Base-by-base conservation (phyloP, 345 rosid genomes). In the Salix caprea region DNA sequence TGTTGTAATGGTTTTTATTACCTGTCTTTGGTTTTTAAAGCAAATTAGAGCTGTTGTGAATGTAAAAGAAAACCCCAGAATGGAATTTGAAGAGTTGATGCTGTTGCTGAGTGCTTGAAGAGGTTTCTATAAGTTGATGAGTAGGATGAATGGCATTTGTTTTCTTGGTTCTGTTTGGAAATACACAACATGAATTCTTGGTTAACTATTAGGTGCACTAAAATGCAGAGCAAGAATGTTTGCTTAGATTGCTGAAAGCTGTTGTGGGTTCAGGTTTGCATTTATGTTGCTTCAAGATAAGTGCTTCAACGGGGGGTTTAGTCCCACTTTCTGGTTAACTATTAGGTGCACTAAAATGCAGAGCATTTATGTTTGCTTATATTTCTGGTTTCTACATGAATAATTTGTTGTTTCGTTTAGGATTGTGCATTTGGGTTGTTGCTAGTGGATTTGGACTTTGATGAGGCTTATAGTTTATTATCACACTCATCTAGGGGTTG, bases 1-100 rank as follows among this genome's bases (percentile, higher is more conserved):
- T 61, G 65, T 34, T 80, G 12, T 69, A 30, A 73, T 78, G 78
- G 68, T 58, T 34, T 19, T 65, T 21, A 26, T 67, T 61, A 34
- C 19, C 46, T 81, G 32, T 18, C 13, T 67, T 34, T 65, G 75
- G 16, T 18, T 74, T 70, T 24, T 68, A 32, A 32, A 64, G 69
- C 54, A 65, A 30, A 67, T 71, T 40, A 30, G 44, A 48, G 74
- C 77, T 39, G 83, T 79, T 85, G 79, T 61, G 71, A 79, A 18
- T 76, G 78, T 67, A 58, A 65, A 70, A 24, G 61, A 74, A 64
- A 75, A 46, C 44, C 54, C 19, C 18, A 32, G 34, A 32, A 32
- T 32, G 34, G 34, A 3, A 32, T 32, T 32, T 32, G 34, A 32
- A 3, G 34, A 32, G 32, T 30, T 30, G 32, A 30, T 30, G 34